Evolutionary conservation across 306 rosid species (phyloP).

Genomic region (Trichosanthes truncata): DNA sequence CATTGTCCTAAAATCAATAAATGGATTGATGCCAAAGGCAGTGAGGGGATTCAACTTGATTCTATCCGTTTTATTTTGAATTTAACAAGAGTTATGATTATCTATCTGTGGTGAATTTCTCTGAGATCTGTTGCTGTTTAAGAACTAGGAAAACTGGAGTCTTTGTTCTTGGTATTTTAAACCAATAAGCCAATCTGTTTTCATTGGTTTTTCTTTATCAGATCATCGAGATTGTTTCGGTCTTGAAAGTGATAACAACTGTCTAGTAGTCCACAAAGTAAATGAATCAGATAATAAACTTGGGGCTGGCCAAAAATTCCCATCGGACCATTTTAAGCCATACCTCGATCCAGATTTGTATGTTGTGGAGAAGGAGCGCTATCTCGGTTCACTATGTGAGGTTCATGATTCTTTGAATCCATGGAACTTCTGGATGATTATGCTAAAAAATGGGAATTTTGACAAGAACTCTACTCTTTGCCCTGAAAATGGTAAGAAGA

Average conservation of each 20-base stretch:
- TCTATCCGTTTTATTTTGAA: no score
- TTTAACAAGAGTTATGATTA: neutral
- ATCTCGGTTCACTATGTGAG: conserved; percentile 37
- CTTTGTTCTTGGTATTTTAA: neutral
- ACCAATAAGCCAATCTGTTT: no score
- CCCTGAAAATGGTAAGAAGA: conserved; percentile 39
- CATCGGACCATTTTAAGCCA: neutral
- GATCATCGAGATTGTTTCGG: neutral
- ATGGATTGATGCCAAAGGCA: no score
- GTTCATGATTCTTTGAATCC: conserved; percentile 22
- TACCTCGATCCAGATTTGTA: conserved; percentile 22
- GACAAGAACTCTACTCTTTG: conserved; percentile 43
- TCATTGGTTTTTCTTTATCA: neutral
- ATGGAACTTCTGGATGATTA: conserved; percentile 58
- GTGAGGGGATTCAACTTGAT: no score
- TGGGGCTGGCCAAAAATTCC: neutral
- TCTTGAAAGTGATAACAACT: no score
- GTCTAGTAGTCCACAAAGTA: neutral
- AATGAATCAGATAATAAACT: neutral
- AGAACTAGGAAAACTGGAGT: neutral
- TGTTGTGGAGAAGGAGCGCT: conserved; percentile 38
- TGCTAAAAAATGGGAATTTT: conserved; percentile 50
- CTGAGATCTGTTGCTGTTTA: neutral
- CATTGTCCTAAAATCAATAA: no score
- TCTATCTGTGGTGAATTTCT: neutral